Evolutionary conservation across 371 early-diverging fungal species (phyloP).

Genomic region (Circinella umbellata): DNA sequence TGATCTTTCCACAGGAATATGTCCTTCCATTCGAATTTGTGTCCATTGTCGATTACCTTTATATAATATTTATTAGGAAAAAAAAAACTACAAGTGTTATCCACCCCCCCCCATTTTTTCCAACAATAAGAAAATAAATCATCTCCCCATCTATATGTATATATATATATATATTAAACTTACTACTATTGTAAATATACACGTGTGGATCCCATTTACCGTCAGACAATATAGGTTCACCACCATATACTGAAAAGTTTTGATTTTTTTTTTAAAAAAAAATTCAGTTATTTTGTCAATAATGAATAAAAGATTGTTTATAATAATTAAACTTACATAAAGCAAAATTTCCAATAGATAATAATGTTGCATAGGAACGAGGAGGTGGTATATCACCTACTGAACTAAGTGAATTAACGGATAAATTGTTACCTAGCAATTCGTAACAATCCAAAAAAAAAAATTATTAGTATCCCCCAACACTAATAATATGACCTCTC

Average conservation of each 20-base stretch:
- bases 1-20: constrained; percentile 65
- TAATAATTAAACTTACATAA: constrained; percentile 36
- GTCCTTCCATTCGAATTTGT: constrained; percentile 59
- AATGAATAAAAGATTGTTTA: background rate
- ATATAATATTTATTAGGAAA: background rate
- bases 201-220: constrained; percentile 48
- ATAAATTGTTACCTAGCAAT: constrained; percentile 19
- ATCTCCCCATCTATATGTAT: too few relatives aligned
- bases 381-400: constrained; percentile 45
- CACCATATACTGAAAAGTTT: constrained; percentile 44
- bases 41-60: constrained; percentile 56
- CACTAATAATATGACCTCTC: too few relatives aligned
- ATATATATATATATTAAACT: constrained; percentile 17
- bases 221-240: constrained; percentile 42
- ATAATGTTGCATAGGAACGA: constrained; percentile 38
- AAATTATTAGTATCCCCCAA: too few relatives aligned
- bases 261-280: too few relatives aligned
- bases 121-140: too few relatives aligned
- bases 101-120: too few relatives aligned
- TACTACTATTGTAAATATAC: constrained; percentile 49
- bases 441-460: too few relatives aligned
- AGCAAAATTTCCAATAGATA: constrained; percentile 39
- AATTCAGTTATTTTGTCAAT: background rate
- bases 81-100: background rate
- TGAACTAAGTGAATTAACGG: constrained; percentile 36